Percentiles rank a stretch among this genome's conserved stretches.
Conservation (phyloP, 2,329 filamentous ascomycete genomes). For the Dothistroma pini region DNA sequence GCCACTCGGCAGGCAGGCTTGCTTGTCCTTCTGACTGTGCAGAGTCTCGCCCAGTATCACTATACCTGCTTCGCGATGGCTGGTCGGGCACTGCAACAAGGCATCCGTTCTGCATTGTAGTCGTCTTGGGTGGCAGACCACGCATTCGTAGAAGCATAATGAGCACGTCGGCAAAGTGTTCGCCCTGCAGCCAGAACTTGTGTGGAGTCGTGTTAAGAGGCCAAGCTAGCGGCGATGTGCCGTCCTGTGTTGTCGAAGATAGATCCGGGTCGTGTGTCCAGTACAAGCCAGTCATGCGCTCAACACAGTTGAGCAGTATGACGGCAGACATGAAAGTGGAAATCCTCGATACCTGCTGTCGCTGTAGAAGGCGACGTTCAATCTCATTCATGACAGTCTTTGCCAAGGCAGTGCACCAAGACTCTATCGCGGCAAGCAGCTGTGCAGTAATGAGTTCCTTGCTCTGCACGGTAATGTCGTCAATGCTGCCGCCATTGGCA, state of each 20-base stretch:
- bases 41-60: neutral
- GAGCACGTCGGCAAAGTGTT: conserved; percentile 56
- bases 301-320: conserved; percentile 57
- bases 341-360: conserved; percentile 55
- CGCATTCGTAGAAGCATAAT: conserved; percentile 58
- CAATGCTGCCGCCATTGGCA: neutral
- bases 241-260: neutral
- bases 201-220: conserved; percentile 52
- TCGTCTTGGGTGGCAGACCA: conserved; percentile 42
- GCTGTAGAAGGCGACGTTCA: conserved; percentile 57
- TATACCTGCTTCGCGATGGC: neutral
- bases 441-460: conserved; percentile 52
- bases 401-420: conserved; percentile 50
- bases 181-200: conserved; percentile 53
- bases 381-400: conserved; percentile 58
- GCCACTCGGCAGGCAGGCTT: neutral
- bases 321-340: conserved; percentile 58
- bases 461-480: conserved; percentile 4
- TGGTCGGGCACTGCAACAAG: conserved; percentile 4
- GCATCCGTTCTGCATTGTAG: neutral
- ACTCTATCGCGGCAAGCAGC: conserved; percentile 54
- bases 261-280: conserved; percentile 18
- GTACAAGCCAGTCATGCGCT: conserved; percentile 58
- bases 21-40: neutral
- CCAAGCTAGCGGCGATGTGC: conserved; percentile 40